Base-by-base conservation (phyloP, 805 yeast species). In the Candida oleophila region DNA sequence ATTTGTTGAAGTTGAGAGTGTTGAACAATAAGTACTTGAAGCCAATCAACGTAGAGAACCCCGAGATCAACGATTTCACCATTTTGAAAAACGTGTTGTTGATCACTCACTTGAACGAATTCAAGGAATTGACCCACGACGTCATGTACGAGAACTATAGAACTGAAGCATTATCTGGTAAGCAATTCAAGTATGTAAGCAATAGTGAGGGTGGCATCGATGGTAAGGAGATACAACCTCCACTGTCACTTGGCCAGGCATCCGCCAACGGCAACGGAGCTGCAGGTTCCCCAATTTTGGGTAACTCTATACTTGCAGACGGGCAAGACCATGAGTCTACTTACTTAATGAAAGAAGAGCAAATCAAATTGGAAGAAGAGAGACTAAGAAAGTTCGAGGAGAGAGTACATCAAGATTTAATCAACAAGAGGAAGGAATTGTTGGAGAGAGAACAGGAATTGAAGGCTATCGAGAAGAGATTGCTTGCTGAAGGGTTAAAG, bases 81-180 rank as follows among this genome's bases (percentile, higher is more conserved):
- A 78, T 87, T 37, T 75, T 90, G 64, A 83, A 90, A 64, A 89
- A 88, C 59, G 81, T 90, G 3, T 71, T 90, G 49, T 77, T 90
- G 59, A 85, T 87, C 57, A 83, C 94, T 15, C 96, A 89, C 68
- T 77, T 90, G 66, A 84, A 84, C 62, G 97, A 90, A 61, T 81
- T 90, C 66, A 89, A 89, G 68, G 97, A 90, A 57, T 77, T 80
- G 59, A 90, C 97, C 5, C 95, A 87, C 63, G 96, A 89, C 62
- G 78, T 83, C 36, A 71, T 90, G 52, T 90, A 90, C 65, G 97
- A 90, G 66, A 84, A 83, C 61, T 90, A 90, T 68, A 84, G 97
- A 76, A 87, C 96, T 8, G 89, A 83, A 59, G 90, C 91, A 15
- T 76, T 87, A 52, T 82, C 89, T 22, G 84, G 87, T 25, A 85